A percentile compares a stretch with the other conserved stretches of the same genome.
These are phyloP conservation scores for Fagopyrum tataricum DNA, from an alignment of 148 eudicot genomes.

Conservation along the genomic window DNA sequence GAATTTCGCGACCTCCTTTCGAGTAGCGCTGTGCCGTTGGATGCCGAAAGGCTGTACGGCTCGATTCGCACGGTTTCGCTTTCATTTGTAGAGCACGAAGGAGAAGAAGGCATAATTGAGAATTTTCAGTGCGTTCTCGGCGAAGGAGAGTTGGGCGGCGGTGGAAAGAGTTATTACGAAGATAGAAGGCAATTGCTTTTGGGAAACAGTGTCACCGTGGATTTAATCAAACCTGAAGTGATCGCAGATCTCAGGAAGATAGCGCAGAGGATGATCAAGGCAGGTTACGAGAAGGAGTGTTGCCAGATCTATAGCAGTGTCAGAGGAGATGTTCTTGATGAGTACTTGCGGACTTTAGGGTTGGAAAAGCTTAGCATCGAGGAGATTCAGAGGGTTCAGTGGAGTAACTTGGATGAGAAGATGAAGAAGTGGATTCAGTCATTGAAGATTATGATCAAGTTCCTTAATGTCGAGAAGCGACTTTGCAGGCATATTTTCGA, in stretches of 20 bases:
- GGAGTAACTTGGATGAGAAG: constrained; percentile 62
- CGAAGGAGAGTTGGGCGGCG: constrained; percentile 22
- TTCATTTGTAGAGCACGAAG: constrained; percentile 37
- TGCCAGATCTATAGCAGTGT: constrained; percentile 71
- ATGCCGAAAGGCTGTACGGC: constrained; percentile 49
- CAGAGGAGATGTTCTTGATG: constrained; percentile 60
- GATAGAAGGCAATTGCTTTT: constrained; percentile 56
- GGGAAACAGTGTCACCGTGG: constrained; percentile 41
- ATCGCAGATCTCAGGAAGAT: constrained; percentile 55
- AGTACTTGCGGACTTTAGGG: constrained; percentile 54
- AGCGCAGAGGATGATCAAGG: constrained; percentile 71
- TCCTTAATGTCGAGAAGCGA: constrained; percentile 52
- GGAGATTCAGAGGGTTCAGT: constrained; percentile 78
- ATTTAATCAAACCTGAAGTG: constrained; percentile 48
- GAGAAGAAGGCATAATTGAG: constrained; percentile 30
- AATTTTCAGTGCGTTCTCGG: constrained; percentile 30
- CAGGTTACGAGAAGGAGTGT: constrained; percentile 82
- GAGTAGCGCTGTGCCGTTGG: constrained; percentile 42
- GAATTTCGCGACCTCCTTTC: constrained; percentile 53
- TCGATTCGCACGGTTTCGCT: constrained; percentile 44
- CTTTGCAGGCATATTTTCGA: constrained; percentile 66
- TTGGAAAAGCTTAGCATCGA: constrained; percentile 73
- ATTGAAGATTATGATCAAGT: constrained; percentile 55
- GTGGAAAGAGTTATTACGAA: constrained; percentile 27
- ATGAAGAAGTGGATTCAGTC: constrained; percentile 81